These are phyloP conservation scores for Jatropha podagrica DNA, from an alignment of 441 rosid species.

Conservation along the genomic window DNA sequence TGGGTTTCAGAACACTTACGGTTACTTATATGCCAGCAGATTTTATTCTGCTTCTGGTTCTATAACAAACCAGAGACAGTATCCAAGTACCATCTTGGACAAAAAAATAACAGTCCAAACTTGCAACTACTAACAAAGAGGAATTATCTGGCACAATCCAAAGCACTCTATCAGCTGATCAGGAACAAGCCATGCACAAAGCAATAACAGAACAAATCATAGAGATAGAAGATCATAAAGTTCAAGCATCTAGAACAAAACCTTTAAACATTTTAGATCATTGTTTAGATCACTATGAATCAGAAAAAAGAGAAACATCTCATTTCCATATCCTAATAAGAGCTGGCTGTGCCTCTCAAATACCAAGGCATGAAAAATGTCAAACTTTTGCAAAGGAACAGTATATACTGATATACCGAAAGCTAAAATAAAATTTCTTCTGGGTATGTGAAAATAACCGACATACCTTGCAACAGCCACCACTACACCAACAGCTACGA, in stretches of 20 bases:
- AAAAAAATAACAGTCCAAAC: conserved; percentile 11
- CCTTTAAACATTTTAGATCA: neutral
- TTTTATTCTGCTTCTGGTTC: conserved; percentile 3
- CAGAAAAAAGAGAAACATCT: neutral
- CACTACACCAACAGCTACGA: conserved; percentile 77
- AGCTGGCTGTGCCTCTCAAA: neutral
- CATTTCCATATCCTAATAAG: neutral
- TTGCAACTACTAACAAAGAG: conserved; percentile 10
- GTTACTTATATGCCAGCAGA: neutral
- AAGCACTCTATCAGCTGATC: neutral
- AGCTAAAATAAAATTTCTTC: neutral
- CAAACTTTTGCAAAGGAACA: neutral
- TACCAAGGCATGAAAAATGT: neutral
- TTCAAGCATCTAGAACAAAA: conserved; percentile 4
- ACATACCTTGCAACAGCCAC: conserved; percentile 75
- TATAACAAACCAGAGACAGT: conserved; percentile 7
- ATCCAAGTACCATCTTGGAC: conserved; percentile 11
- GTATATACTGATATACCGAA: neutral
- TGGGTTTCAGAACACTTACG: neutral
- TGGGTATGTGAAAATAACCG: neutral
- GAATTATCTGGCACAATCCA: neutral
- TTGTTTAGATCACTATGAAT: neutral
- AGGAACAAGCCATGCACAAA: conserved; percentile 8
- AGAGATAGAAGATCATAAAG: neutral
- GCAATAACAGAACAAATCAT: neutral